Base-by-base conservation (phyloP, 1,284 basidiomycete species). In the Paramarasmius palmivorus region DNA sequence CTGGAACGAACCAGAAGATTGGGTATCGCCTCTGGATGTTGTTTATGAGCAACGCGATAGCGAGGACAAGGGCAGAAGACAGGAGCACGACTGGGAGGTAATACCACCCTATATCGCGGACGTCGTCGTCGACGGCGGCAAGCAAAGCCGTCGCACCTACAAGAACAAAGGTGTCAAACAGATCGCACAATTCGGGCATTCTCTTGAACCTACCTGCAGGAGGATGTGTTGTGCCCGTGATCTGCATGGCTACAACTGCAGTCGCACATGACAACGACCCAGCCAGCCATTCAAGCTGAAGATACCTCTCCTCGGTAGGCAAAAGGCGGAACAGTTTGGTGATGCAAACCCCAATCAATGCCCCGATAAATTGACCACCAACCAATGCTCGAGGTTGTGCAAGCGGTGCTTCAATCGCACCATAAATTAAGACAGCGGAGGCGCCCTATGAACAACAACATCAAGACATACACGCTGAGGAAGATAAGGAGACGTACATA, bases 21-120 rank as follows among this genome's bases (percentile, higher is more conserved):
- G 83, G 83, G 60, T 84, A 85, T 23, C 76, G 66, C 22, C 82
- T 68, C 58, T 82, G 82, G 22, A 84, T 74, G 61, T 85, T 84
- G 60, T 86, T 83, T 58, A 79, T 68, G 20, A 85, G 48, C 25
- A 84, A 64, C 0, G 80, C 83, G 47, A 82, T 78, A 0, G 58
- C 71, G 15, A 84, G 70, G 45, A 78, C 75, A 45, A 88, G 67
- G 4, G 74, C 61, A 3, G 78, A 77, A 0, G 78, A 77, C 17
- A 83, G 74, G n/a, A 87, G 68, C 15, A 87, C 65, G 38, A 84
- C 73, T 17, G 81, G 81, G n/a, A 88, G 66, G 57, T 80, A 81
- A 45, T 80, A 79, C 86, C 84, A 87, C n/a, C 79, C 79, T 46
- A 86, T 67, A 9, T 63, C 59, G 12, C 79, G 66, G 17, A 81